These are phyloP conservation scores for Actinomucor elegans DNA, from an alignment of 371 early-diverging fungal genomes.

Conservation along the genomic window DNA sequence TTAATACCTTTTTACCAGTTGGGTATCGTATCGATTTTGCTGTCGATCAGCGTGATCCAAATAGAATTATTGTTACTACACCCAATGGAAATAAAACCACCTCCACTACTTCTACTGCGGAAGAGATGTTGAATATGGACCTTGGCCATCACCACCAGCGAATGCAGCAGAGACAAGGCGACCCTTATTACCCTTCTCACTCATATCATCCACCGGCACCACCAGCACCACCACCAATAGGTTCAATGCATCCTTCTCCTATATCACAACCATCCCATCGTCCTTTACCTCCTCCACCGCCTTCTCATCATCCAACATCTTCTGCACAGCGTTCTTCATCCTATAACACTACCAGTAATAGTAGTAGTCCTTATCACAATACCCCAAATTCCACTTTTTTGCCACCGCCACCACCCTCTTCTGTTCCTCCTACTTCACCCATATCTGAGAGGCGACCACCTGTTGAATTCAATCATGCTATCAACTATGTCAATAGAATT, in stretches of 20 bases:
- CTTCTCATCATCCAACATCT: background rate
- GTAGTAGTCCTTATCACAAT: too few relatives aligned
- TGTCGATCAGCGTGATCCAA: constrained; percentile 70
- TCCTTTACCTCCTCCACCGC: background rate
- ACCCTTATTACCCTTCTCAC: background rate
- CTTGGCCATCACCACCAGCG: background rate
- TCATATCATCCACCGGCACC: background rate
- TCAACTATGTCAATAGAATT: constrained; percentile 97
- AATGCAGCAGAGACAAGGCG: background rate
- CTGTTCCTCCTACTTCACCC: background rate
- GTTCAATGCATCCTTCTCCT: background rate
- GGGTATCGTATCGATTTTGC: constrained; percentile 94
- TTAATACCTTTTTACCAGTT: constrained; percentile 99
- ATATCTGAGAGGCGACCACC: constrained; percentile 37
- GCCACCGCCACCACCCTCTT: background rate
- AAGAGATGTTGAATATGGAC: constrained; percentile 2
- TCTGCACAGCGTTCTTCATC: background rate
- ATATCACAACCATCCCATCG: background rate
- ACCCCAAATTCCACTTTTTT: background rate
- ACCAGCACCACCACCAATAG: background rate
- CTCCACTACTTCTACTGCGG: constrained; percentile 2
- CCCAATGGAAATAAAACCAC: constrained; percentile 60
- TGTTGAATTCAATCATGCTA: constrained; percentile 96
- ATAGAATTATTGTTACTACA: constrained; percentile 83
- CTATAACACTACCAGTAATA: background rate